Evolutionary conservation across 2,329 filamentous ascomycete genomes (phyloP), one percentile per base, ranked within the genome.

Genomic region (Trichoderma arundinaceum): DNA sequence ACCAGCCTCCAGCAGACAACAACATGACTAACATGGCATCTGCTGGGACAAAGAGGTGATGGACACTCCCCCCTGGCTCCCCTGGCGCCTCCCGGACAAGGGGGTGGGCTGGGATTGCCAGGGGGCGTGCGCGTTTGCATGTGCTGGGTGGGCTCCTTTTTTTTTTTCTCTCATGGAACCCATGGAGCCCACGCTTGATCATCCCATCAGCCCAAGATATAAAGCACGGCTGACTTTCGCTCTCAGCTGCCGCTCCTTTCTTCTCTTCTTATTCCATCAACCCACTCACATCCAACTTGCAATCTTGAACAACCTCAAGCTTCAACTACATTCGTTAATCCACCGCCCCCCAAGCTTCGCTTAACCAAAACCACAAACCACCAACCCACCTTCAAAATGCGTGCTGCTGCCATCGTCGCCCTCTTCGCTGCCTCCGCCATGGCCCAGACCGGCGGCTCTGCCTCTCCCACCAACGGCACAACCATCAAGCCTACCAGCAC

Each of bases 381-480:
- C n/a, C 46, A 62, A 49, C 33, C 22, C 35, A 56, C 61, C 61
- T 41, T 56, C 66, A 69, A 63, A 61, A 72, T 72, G 70, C 70
- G 70, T 61, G 61, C 64, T 64, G 64, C 60, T 17, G 44, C 67
- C 46, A 43, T 65, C 35, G 12, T 71, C 65, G 53, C 68, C 19
- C 64, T 66, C 66, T 60, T 72, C 65, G 71, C 71, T 56, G 53
- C 65, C 65, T 56, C 62, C 60, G 62, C 65, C 65, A 54, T 61
- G 46, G 61, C 65, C 41, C 43, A 61, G 59, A 59, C 65, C 35
- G 57, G 44, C 35, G 62, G 62, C 22, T 15, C 22, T 59, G 53
- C 65, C n/a, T 39, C 46, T 59, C 61, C 65, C 33, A 67, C 65
- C 56, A 57, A 52, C 61, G 62, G 52, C 54, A 46, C 38, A 54